phyloP scores from a whole-genome alignment of 176 grass and related monocot genomes.

The Puccinellia tenuiflora region DNA sequence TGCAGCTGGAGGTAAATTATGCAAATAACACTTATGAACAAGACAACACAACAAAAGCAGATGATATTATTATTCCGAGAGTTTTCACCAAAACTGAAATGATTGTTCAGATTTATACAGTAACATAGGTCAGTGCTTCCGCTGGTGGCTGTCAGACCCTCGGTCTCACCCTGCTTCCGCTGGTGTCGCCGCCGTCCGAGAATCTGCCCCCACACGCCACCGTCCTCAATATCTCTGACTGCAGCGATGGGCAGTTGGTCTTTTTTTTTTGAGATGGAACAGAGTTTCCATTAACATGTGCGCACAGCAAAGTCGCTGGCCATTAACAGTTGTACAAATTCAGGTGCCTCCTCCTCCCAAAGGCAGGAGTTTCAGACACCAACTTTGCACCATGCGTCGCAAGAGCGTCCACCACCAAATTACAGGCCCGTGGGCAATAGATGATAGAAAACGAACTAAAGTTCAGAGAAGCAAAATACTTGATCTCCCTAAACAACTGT shows the following conservation, averaged over 20 bases:
- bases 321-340: no score
- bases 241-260: slow-evolving; percentile 56
- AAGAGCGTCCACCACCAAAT: no score
- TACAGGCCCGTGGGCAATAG: no score
- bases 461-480: no score
- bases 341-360: no score
- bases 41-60: background rate
- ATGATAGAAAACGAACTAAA: no score
- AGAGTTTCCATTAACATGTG: no score
- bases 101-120: slow-evolving; percentile 33
- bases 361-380: no score
- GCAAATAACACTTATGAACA: background rate
- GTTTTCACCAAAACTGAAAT: background rate
- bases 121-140: slow-evolving; percentile 26
- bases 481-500: no score
- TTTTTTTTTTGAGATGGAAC: no score
- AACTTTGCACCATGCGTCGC: no score
- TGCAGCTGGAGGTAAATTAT: background rate
- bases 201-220: slow-evolving; percentile 88
- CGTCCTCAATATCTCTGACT: slow-evolving; percentile 65
- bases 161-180: slow-evolving; percentile 71
- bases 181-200: slow-evolving; percentile 66
- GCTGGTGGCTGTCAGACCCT: slow-evolving; percentile 25
- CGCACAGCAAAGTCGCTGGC: no score
- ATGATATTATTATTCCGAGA: slow-evolving; percentile 24